Evolutionary conservation across 495 filamentous ascomycete genomes (phyloP), one percentile per base, ranked within the genome.

Genomic region (Glonium stellatum): DNA sequence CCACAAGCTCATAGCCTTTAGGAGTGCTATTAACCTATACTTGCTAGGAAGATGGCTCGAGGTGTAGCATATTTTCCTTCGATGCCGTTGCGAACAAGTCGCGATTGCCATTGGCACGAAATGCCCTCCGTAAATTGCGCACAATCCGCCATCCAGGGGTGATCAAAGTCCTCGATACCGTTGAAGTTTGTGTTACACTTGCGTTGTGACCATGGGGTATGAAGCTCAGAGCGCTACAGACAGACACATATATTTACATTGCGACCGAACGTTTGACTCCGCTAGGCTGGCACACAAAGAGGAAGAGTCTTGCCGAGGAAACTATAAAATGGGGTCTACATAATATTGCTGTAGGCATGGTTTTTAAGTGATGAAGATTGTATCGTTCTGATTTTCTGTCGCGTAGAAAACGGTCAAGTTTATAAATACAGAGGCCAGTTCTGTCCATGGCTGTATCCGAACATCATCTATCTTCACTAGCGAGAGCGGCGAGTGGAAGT

Each of bases 401-500:
- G 10, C 12, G 10, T 58, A 92, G 87, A 88, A 88, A 72, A 96
- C 93, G 0, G 72, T 97, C 44, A 95, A 92, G 68, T 98, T 98
- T 67, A 88, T 98, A 66, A 97, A 97, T 67, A 86, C 88, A 37
- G 95, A 97, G 64, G 93, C 92, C 1, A 79, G 86, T 4, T 95
- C 90, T 0, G 83, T 97, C 4, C 93, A 98, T 66, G 93, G 92
- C 39, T 89, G 81, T 60, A 77, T 97, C 27, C 82, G 89, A 55
- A 84, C 87, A 21, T 87, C 89, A 1, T 96, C 92, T 0, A 80
- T 98, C 63, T 97, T 87, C 69, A 89, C 85, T 13, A 88, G 89
- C 71, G 92, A 97, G 70, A 96, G 93, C 73, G 93, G 93, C 31
- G 93, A 97, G 71, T 98, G 93, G 93, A 97, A 93, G 71, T 75